Evolutionary conservation across 1,284 basidiomycete genomes (phyloP).

Genomic region (Trametes hirsuta): DNA sequence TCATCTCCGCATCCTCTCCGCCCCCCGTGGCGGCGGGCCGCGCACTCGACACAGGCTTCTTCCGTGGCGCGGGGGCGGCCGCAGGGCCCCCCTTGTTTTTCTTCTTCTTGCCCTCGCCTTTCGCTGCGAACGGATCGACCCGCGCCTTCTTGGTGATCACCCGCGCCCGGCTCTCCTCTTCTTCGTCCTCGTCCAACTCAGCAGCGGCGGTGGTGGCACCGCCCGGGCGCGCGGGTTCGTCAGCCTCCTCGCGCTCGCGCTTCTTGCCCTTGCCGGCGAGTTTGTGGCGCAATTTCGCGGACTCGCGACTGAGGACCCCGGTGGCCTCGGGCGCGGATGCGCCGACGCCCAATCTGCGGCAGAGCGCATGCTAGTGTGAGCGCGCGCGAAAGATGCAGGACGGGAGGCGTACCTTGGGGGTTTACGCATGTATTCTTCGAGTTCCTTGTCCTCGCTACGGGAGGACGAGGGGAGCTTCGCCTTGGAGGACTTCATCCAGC

Average conservation of each 20-base stretch:
- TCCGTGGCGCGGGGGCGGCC: background rate
- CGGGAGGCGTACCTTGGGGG: slow-evolving; percentile 60
- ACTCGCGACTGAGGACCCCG: slow-evolving; percentile 45
- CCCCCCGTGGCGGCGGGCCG: background rate
- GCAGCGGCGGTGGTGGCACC: background rate
- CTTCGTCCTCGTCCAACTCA: slow-evolving; percentile 44
- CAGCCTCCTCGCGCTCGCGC: slow-evolving; percentile 38
- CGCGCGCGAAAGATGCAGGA: background rate
- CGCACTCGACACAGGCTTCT: background rate
- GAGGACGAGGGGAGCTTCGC: slow-evolving; percentile 31
- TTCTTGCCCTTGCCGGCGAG: slow-evolving; percentile 56
- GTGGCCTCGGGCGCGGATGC: slow-evolving; percentile 55
- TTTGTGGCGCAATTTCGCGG: slow-evolving; percentile 59
- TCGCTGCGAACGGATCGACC: slow-evolving; percentile 55
- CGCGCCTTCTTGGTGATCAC: slow-evolving; percentile 60
- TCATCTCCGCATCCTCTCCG: background rate
- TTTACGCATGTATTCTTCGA: slow-evolving; percentile 65
- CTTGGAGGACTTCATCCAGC: slow-evolving; percentile 66
- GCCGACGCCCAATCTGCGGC: slow-evolving; percentile 68
- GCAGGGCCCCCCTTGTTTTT: slow-evolving; percentile 22
- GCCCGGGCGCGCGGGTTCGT: slow-evolving; percentile 15
- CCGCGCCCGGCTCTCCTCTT: slow-evolving; percentile 55
- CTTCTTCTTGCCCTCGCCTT: slow-evolving; percentile 35
- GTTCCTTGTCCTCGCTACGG: slow-evolving; percentile 52
- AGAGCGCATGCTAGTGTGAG: slow-evolving; percentile 1